Evolutionary conservation across 805 yeast species (phyloP), one percentile per base, ranked within the genome.

Genomic region (Teunomyces tritomae): DNA sequence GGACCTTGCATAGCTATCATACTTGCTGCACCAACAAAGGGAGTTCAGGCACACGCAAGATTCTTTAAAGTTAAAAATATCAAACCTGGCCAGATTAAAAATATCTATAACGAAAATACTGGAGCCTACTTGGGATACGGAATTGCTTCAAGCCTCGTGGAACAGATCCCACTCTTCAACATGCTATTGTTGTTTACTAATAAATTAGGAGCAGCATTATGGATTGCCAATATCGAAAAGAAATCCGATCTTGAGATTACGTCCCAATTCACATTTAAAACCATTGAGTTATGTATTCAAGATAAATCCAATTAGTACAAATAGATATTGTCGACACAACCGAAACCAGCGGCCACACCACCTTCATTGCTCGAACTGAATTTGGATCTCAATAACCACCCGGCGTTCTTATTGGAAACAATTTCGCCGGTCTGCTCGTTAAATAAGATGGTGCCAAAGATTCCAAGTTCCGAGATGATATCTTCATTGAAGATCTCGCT

Each of bases 331-430:
- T 94, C 99, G 35, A 94, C 88, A 66, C 97, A 90, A 5, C 98
- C 99, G 68, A 88, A 92, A 1, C 99, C 99, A 11, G 99, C 99
- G 17, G 98, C 98, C 29, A 94, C 97, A 34, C 99, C 99, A 33
- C 99, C 99, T 71, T 94, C 99, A 66, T 94, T 84, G 46, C 96
- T 86, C 3, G 85, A 72, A 54, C 88, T 85, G 48, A 90, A 82
- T 65, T 94, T 94, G 16, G 97, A 87, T 69, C 99, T 82, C 56
- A 94, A 71, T 54, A 94, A 74, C 82, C 88, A 89, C 5, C 97
- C 98, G 1, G 90, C 82, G 52, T 79, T 79, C 35, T 80, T 80
- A 64, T 94, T 94, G 46, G 70, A 62, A 33, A 80, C 57, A 8
- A 86, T 70, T 30, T 78, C 71, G 2, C 87, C 85, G 1, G 77